Conservation (phyloP, 1,139 yeast genomes). For the Candida sojae region DNA sequence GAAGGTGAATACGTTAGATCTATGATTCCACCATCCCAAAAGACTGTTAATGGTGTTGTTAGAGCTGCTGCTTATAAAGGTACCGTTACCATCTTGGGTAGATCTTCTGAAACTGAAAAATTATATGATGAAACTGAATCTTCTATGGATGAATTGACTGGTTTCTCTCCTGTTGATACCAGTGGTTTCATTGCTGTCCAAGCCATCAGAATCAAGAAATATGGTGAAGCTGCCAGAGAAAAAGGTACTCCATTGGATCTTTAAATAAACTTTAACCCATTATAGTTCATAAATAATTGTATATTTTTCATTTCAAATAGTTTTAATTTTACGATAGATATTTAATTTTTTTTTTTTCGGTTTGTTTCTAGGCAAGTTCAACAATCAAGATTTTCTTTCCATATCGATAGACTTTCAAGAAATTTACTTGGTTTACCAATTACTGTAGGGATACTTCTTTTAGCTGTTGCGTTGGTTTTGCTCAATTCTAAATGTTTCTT, state of each 20-base stretch:
- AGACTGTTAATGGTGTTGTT: slow-evolving; percentile 93
- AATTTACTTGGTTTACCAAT: slow-evolving; percentile 25
- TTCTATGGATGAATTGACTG: slow-evolving; percentile 98
- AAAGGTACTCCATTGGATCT: slow-evolving; percentile 56
- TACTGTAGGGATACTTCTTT: slow-evolving; percentile 27
- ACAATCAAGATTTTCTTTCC: slow-evolving; percentile 16
- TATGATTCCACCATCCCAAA: slow-evolving; percentile 92
- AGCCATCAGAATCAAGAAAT: slow-evolving; percentile 96
- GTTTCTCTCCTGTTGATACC: slow-evolving; percentile 96
- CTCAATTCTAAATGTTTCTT: slow-evolving; percentile 27
- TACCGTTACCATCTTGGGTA: slow-evolving; percentile 77
- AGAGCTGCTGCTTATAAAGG: slow-evolving; percentile 96
- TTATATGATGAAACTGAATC: slow-evolving; percentile 97
- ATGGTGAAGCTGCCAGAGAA: slow-evolving; percentile 92
- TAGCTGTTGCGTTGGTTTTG: slow-evolving; percentile 29
- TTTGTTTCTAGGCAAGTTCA: not conserved
- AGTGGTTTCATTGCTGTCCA: slow-evolving; percentile 97
- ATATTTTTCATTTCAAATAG: slow-evolving; percentile 1
- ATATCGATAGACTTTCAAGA: slow-evolving; percentile 19
- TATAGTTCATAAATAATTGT: not conserved
- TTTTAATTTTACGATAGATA: not conserved
- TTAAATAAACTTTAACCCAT: slow-evolving; percentile 4
- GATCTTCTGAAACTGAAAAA: slow-evolving; percentile 93
- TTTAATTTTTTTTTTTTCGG: not conserved
- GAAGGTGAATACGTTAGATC: slow-evolving; percentile 95